A percentile compares a stretch with the other conserved stretches of the same genome.
Evolutionary conservation across 495 filamentous ascomycete genomes (phyloP).

Genomic region (Penicillium canariense): DNA sequence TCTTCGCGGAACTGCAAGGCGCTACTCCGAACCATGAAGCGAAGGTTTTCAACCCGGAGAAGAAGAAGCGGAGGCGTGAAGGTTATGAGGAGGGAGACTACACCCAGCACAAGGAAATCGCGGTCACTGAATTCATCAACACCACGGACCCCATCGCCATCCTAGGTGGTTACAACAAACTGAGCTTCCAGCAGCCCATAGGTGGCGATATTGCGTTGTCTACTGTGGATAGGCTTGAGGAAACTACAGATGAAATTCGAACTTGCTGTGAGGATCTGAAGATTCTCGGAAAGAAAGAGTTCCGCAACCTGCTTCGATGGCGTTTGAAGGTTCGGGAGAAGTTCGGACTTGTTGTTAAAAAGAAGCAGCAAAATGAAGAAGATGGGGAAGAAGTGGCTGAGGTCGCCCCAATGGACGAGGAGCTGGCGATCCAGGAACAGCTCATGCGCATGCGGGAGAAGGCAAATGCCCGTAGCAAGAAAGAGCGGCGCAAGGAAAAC

Average conservation of each 20-base stretch:
- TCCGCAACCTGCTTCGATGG: conserved; percentile 91
- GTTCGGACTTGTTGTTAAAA: conserved; percentile 81
- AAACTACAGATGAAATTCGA: conserved; percentile 86
- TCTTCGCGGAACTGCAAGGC: conserved; percentile 91
- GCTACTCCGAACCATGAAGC: conserved; percentile 94
- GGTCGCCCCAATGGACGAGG: conserved; percentile 88
- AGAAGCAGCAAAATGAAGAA: conserved; percentile 44
- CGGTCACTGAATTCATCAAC: conserved; percentile 91
- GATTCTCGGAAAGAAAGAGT: conserved; percentile 90
- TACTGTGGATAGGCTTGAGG: conserved; percentile 83
- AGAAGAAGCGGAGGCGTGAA: conserved; percentile 94
- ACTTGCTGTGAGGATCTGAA: conserved; percentile 85
- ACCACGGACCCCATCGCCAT: conserved; percentile 95
- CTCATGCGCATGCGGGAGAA: conserved; percentile 77
- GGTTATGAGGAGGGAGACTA: conserved; percentile 97
- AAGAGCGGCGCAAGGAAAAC: conserved; percentile 77
- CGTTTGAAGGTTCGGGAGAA: conserved; percentile 84
- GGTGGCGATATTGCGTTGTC: conserved; percentile 85
- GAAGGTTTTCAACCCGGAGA: conserved; percentile 94
- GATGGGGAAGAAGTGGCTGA: conserved; percentile 74
- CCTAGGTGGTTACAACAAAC: conserved; percentile 77
- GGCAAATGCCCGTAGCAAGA: conserved; percentile 70
- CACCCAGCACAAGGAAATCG: conserved; percentile 83
- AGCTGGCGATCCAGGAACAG: conserved; percentile 83
- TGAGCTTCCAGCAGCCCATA: conserved; percentile 72